Conservation (phyloP, 23 red algal species). For the Gracilariopsis chorda region DNA sequence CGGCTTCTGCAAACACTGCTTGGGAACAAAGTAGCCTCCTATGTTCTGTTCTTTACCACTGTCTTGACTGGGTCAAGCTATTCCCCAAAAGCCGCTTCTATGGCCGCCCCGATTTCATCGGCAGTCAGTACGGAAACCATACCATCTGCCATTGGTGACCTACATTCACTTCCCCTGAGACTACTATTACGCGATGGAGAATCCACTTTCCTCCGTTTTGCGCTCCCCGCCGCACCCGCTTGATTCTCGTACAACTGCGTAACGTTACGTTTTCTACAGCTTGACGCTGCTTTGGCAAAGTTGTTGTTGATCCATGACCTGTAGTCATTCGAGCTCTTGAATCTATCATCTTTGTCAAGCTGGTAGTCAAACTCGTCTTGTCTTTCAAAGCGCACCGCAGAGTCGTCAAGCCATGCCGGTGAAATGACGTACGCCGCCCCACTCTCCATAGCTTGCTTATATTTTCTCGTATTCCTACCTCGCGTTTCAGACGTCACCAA, state of each 20-base stretch:
- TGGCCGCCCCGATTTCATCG: conserved; percentile 50
- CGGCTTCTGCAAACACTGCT: too few relatives aligned
- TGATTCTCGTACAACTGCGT: not conserved
- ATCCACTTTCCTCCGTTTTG: conserved; percentile 21
- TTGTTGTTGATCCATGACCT: not conserved
- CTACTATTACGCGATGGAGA: not conserved
- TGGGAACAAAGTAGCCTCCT: too few relatives aligned
- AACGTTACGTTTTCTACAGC: conserved; percentile 4
- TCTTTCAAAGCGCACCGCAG: conserved; percentile 60
- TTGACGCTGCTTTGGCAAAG: conserved; percentile 2
- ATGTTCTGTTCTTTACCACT: too few relatives aligned
- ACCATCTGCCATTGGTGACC: not conserved
- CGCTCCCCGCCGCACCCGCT: not conserved
- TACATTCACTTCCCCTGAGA: not conserved
- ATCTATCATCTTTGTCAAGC: conserved; percentile 13
- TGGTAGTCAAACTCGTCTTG: conserved; percentile 67
- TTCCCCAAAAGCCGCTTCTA: conserved; percentile 39
- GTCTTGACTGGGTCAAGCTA: too few relatives aligned
- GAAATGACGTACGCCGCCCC: conserved; percentile 83
- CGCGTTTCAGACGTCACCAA: conserved; percentile 61
- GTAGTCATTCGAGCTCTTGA: not conserved
- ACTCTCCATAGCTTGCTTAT: conserved; percentile 50
- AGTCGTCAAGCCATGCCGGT: conserved; percentile 63
- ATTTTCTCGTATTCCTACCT: conserved; percentile 77
- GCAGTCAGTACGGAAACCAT: conserved; percentile 2